Base-by-base conservation (phyloP, 2,329 filamentous ascomycete genomes). In the Neofusicoccum umdonicola region DNA sequence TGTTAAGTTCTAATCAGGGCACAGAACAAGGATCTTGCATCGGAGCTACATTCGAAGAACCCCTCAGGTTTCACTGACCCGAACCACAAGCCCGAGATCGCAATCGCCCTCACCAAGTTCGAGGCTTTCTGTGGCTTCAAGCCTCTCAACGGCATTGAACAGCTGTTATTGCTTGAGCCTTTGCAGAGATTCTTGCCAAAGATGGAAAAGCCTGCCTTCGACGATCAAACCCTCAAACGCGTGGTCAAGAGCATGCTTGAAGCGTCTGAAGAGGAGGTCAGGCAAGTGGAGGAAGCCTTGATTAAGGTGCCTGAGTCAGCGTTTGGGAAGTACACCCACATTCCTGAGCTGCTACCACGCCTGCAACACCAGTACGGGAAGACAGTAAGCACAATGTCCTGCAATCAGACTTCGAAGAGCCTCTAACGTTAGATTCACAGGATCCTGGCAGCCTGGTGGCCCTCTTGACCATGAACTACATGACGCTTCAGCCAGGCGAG, bases 51-150 rank as follows among this genome's bases (percentile, higher is more conserved):
- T 76, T 73, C 83, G 62, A 74, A 86, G 68, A 82, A 91, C 62
- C 89, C 90, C 0, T 76, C 85, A 2, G 84, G 86, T 65, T 93
- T 90, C 74, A 85, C 85, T 1, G 90, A 93, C 68, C 79, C 84
- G 2, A 93, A 93, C 74, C 90, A 93, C 80, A 93, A 93, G 77
- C 90, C 90, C 1, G 90, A 93, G 72, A 93, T 93, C 62, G 90
- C 90, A 0, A 80, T 93, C 1, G 90, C 90, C 0, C 77, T 93
- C 0, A 82, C 84, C 12, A 84, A 87, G 22, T 93, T 93, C 70
- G 90, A 93, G 74, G 87, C 90, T 0, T 93, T 93, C 69, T 88
- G 87, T 9, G 90, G 90, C 5, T 93, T 88, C 80, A 92, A 91
- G 71, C 86, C 88, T 0, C 78, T 90, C 0, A 71, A 76, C 9